These are phyloP conservation scores for Myxozyma monticola DNA, from an alignment of 805 yeast species.

Conservation along the genomic window DNA sequence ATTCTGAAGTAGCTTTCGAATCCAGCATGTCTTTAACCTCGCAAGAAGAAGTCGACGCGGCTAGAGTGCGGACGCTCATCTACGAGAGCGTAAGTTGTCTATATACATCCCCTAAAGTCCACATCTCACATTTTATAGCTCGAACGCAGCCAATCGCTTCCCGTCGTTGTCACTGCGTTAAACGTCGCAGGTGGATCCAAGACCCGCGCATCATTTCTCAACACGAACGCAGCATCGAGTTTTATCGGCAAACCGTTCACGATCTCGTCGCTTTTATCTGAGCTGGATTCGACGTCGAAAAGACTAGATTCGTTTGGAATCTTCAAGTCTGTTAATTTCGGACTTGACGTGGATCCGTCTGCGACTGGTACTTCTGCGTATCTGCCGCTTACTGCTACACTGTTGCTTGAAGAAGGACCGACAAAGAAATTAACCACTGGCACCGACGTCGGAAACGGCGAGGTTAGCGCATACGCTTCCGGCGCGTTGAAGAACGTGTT, in stretches of 20 bases:
- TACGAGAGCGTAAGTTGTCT: too few species aligned
- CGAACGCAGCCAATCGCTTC: slow-evolving; percentile 34
- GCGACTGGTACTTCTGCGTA: slow-evolving; percentile 13
- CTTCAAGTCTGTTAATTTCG: slow-evolving; percentile 33
- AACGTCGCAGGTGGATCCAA: slow-evolving; percentile 37
- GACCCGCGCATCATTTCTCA: slow-evolving; percentile 35
- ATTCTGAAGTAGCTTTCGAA: too few species aligned
- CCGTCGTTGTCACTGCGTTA: slow-evolving; percentile 34
- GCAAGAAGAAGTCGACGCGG: too few species aligned
- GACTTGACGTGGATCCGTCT: slow-evolving; percentile 30
- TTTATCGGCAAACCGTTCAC: slow-evolving; percentile 36
- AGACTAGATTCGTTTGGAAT: slow-evolving; percentile 37
- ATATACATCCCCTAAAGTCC: too few species aligned
- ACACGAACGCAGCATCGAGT: slow-evolving; percentile 39
- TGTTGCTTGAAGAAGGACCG: slow-evolving; percentile 47
- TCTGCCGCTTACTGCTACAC: slow-evolving; percentile 28
- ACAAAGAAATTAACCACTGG: slow-evolving; percentile 85
- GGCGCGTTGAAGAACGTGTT: slow-evolving; percentile 63
- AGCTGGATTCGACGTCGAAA: slow-evolving; percentile 37
- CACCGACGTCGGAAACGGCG: slow-evolving; percentile 93
- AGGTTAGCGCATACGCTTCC: slow-evolving; percentile 89
- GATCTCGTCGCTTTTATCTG: slow-evolving; percentile 31
- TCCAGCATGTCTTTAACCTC: too few species aligned
- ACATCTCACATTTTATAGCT: slow-evolving; percentile 9
- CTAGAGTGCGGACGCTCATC: too few species aligned